Percentiles rank a stretch among this genome's conserved stretches.
phyloP scores from a whole-genome alignment of 306 rosid genomes.

The Malus orientalis region DNA sequence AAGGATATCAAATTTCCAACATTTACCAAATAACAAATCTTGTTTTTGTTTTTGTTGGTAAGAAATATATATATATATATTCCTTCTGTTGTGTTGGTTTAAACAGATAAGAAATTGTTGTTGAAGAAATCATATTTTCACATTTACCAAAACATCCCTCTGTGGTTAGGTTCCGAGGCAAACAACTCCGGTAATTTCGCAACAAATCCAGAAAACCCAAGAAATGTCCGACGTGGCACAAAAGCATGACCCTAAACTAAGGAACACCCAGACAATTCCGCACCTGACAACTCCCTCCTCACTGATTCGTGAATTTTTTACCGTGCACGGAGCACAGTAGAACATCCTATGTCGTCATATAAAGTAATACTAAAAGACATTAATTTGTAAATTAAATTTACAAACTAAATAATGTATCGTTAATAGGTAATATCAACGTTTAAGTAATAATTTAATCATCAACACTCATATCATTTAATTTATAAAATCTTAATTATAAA shows the following conservation, averaged over 20 bases:
- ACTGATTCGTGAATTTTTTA: too few species aligned
- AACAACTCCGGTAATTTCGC: background rate
- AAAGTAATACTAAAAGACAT: too few species aligned
- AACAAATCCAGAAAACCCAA: background rate
- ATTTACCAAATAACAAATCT: background rate
- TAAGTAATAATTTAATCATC: too few species aligned
- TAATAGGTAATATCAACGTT: fast-evolving
- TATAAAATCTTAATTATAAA: too few species aligned
- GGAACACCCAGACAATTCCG: background rate
- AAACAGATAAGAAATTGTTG: background rate
- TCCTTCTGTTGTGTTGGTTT: background rate
- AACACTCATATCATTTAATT: too few species aligned
- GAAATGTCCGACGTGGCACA: background rate
- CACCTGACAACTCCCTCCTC: background rate
- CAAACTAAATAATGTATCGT: too few species aligned
- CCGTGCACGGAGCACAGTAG: too few species aligned
- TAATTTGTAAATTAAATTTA: too few species aligned
- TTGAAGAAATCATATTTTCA: background rate
- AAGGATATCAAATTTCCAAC: background rate
- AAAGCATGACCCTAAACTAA: fast-evolving
- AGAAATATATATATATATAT: background rate
- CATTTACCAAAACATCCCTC: background rate
- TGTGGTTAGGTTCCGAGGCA: background rate
- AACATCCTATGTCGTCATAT: too few species aligned
- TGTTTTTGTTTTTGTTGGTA: background rate